phyloP scores from a whole-genome alignment of 805 yeast genomes.

The Debaryomyces tyrocola region DNA sequence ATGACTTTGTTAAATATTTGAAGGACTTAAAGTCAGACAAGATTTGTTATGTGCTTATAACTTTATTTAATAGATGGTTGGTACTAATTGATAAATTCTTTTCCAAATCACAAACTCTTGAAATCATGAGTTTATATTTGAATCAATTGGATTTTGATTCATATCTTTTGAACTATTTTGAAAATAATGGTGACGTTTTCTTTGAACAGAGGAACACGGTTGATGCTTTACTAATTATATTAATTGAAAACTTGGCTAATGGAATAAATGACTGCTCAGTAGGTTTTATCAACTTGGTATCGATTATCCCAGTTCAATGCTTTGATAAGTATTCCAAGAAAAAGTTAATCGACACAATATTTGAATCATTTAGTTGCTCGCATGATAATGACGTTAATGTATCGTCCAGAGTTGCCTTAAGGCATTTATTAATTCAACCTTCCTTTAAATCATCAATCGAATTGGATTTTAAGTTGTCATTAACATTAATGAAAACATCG shows the following conservation, averaged over 20 bases:
- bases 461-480: slow-evolving; percentile 27
- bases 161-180: slow-evolving; percentile 11
- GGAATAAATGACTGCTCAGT: background rate
- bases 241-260: slow-evolving; percentile 10
- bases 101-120: slow-evolving; percentile 22
- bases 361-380: slow-evolving; percentile 1
- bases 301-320: slow-evolving; percentile 51
- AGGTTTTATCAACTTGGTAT: slow-evolving; percentile 10
- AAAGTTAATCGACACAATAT: slow-evolving; percentile 12
- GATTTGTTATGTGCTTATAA: slow-evolving; percentile 8
- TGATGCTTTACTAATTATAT: slow-evolving; percentile 19
- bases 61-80: slow-evolving; percentile 53
- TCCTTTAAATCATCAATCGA: slow-evolving; percentile 57
- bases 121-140: slow-evolving; percentile 29
- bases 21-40: background rate
- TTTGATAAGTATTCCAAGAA: slow-evolving; percentile 26
- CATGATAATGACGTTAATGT: slow-evolving; percentile 3
- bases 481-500: slow-evolving; percentile 14
- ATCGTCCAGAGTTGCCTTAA: slow-evolving; percentile 22
- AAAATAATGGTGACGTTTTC: slow-evolving; percentile 32
- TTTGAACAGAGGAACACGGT: slow-evolving; percentile 51
- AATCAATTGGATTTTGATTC: slow-evolving; percentile 2
- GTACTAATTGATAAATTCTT: slow-evolving; percentile 43
- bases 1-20: slow-evolving; percentile 13
- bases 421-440: slow-evolving; percentile 48